phyloP scores from a whole-genome alignment of 495 filamentous ascomycete species.

The Talaromyces proteolyticus region DNA sequence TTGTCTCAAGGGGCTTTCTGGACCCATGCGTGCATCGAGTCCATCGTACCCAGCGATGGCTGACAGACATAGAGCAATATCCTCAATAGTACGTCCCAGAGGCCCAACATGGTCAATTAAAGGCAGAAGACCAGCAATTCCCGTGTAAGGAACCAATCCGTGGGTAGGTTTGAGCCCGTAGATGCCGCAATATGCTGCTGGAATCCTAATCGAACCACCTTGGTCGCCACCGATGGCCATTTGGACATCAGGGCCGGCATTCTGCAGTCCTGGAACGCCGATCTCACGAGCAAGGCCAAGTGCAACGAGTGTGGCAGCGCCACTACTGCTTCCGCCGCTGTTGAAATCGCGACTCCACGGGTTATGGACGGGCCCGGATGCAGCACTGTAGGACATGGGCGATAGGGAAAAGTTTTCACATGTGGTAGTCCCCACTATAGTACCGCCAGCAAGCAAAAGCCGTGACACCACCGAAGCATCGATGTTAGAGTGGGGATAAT shows the following conservation, averaged over 20 bases:
- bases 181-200: conserved; percentile 23
- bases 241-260: too few species aligned
- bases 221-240: neutral
- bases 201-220: conserved; percentile 23
- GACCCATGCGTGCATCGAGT: too few species aligned
- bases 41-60: neutral
- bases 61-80: neutral
- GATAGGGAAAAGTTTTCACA: conserved; percentile 38
- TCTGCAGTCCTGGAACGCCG: too few species aligned
- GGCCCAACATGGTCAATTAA: neutral
- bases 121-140: conserved; percentile 27
- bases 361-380: conserved; percentile 41
- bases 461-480: conserved; percentile 29
- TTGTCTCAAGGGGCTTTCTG: too few species aligned
- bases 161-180: conserved; percentile 23
- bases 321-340: conserved; percentile 48
- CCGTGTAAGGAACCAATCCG: conserved; percentile 15
- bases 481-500: too few species aligned
- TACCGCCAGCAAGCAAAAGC: conserved; percentile 29
- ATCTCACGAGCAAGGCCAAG: too few species aligned
- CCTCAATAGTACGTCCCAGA: neutral
- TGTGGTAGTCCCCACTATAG: conserved; percentile 27
- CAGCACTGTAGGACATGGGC: conserved; percentile 26
- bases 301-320: conserved; percentile 42
- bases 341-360: conserved; percentile 30